Base-by-base conservation (phyloP, 2,329 filamentous ascomycete species). In the Fusarium luffae region DNA sequence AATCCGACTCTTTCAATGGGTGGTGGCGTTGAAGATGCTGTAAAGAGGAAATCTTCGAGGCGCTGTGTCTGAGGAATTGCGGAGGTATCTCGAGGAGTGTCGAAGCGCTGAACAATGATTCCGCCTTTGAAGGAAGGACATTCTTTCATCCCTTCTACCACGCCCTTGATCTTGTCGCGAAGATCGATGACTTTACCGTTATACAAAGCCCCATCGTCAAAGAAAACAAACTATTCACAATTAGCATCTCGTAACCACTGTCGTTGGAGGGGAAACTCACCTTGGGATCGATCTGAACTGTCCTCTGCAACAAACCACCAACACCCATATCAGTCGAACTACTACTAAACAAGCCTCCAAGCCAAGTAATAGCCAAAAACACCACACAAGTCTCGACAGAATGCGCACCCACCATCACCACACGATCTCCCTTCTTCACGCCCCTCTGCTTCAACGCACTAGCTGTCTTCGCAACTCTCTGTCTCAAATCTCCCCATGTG, bases 251-350 rank as follows among this genome's bases (percentile, higher is more conserved):
- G n/a, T n/a, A n/a, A n/a, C n/a, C n/a, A n/a, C n/a, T n/a, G n/a
- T n/a, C n/a, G n/a, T n/a, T n/a, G n/a, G n/a, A n/a, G n/a, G n/a
- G 19, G 27, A 7, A 0, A 30, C 28, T 30, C 68, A 86, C 85
- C 82, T 88, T 90, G 6, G 93, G 93, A 70, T 90, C 85, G 63
- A 96, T 89, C 82, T 96, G 93, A 50, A 89, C 80, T 27, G 92
- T 83, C 34, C 93, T 84, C 78, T 96, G 92, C 71, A 97, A 74
- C 19, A 97, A 86, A 0, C 93, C 93, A 67, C 90, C 89, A 16
- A 90, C 89, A 0, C 93, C 93, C 90, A 96, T 96, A 78, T 97
- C 93, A 0, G 93, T 95, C 10, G 90, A 92, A 55, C 88, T 90
- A 49, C 88, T 92, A 70, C 89, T 92, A 77, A 96, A 96, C 2